These are phyloP conservation scores for Warburgia ugandensis DNA, from an alignment of 164 flowering plant species.

Conservation along the genomic window DNA sequence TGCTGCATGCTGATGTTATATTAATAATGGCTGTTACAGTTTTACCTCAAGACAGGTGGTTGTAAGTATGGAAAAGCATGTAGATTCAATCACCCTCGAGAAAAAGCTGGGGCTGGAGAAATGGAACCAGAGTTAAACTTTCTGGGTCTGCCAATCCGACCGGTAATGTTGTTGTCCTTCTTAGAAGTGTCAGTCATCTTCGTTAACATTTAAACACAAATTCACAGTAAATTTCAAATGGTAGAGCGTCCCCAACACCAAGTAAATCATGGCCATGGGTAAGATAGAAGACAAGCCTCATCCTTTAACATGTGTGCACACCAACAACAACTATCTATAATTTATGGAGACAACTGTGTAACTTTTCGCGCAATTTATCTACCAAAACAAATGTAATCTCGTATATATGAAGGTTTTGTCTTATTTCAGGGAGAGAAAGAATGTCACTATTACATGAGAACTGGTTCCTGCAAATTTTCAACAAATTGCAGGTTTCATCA, in stretches of 20 bases:
- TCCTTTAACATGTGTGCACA: too few relatives aligned
- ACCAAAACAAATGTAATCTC: background rate
- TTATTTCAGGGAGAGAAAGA: conserved; percentile 76
- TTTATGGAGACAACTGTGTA: background rate
- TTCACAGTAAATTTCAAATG: background rate
- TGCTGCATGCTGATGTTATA: background rate
- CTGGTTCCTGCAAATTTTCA: conserved; percentile 87
- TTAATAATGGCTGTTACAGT: conserved; percentile 40
- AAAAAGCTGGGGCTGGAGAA: conserved; percentile 27
- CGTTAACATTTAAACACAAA: background rate
- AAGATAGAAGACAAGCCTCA: too few relatives aligned
- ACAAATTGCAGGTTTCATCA: conserved; percentile 84
- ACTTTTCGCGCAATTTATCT: background rate
- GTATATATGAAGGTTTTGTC: conserved; percentile 1
- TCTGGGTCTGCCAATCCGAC: conserved; percentile 81
- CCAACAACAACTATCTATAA: background rate
- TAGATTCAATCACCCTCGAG: conserved; percentile 54
- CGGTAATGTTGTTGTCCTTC: conserved; percentile 32
- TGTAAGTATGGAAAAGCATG: conserved; percentile 80
- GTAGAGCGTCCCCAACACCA: too few relatives aligned
- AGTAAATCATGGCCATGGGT: too few relatives aligned
- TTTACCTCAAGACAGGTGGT: conserved; percentile 63
- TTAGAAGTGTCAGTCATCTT: background rate
- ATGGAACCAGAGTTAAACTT: conserved; percentile 61
- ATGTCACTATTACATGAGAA: conserved; percentile 85